Percentiles rank a stretch among this genome's conserved stretches.
phyloP scores from a whole-genome alignment of 495 filamentous ascomycete genomes.

The Parachaetomium inaequale region DNA sequence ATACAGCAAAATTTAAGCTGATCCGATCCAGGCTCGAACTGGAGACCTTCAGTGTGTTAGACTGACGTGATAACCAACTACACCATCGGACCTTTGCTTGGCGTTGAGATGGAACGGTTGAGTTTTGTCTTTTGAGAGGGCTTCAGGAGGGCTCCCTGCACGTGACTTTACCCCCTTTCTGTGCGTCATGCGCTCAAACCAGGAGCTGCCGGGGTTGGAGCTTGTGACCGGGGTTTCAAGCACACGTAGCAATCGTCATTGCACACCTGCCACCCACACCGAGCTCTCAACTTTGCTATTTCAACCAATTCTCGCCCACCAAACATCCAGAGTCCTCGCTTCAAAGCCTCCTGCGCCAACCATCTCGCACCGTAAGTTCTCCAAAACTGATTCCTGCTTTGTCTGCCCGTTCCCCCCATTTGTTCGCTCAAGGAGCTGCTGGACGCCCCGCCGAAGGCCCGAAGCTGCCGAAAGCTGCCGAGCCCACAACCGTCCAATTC shows the following conservation, averaged over 20 bases:
- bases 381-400: not conserved
- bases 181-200: conserved; percentile 18
- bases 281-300: conserved; percentile 5
- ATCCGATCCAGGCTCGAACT: conserved; percentile 32
- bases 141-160: not conserved
- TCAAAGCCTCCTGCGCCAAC: not conserved
- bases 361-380: not conserved
- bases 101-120: not conserved
- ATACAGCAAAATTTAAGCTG: conserved; percentile 10
- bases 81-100: conserved; percentile 29
- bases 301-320: conserved; percentile 4
- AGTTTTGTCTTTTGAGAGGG: not conserved
- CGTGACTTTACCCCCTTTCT: conserved; percentile 19
- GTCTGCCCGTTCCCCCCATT: not conserved
- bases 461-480: conserved; percentile 12
- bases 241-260: conserved; percentile 39
- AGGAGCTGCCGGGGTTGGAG: conserved; percentile 21
- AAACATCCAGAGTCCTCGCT: not conserved
- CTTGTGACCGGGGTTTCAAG: conserved; percentile 29
- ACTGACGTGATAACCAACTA: conserved; percentile 30
- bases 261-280: conserved; percentile 10
- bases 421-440: not conserved
- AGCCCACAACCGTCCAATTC: not conserved
- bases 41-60: conserved; percentile 19
- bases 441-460: conserved; percentile 11